A percentile compares a stretch with the other conserved stretches of the same genome.
These are phyloP conservation scores for Emericellopsis terricola DNA, from an alignment of 495 filamentous ascomycete genomes.

Conservation along the genomic window DNA sequence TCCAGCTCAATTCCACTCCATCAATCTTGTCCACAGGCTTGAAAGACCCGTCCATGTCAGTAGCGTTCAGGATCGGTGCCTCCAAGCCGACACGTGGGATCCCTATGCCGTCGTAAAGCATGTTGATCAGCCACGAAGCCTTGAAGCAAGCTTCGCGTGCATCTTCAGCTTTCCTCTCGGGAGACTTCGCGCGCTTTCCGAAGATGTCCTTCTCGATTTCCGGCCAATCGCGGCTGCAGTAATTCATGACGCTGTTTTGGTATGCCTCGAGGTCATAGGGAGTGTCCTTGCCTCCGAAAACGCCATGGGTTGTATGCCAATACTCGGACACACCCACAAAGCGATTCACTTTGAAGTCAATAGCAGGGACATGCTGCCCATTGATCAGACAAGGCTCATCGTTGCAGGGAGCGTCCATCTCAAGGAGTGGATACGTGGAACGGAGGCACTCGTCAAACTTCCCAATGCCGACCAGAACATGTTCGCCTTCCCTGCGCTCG, in stretches of 20 bases:
- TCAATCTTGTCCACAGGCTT: conserved; percentile 87
- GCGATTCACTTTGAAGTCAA: conserved; percentile 95
- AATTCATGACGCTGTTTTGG: conserved; percentile 65
- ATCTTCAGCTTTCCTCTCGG: conserved; percentile 51
- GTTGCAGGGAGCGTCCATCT: conserved; percentile 71
- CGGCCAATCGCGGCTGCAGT: conserved; percentile 71
- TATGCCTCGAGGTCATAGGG: conserved; percentile 87
- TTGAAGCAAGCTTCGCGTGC: conserved; percentile 92
- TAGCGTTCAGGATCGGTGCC: conserved; percentile 42
- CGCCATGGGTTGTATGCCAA: conserved; percentile 95
- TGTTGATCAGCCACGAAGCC: conserved; percentile 90
- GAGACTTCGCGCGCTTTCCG: conserved; percentile 39
- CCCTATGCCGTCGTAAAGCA: conserved; percentile 90
- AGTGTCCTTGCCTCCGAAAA: conserved; percentile 73
- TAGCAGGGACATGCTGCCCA: conserved; percentile 80
- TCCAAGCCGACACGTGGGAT: conserved; percentile 69
- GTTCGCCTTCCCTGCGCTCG: conserved; percentile 8
- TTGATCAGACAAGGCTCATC: conserved; percentile 78
- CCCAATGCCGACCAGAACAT: conserved; percentile 59
- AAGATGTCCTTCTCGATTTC: conserved; percentile 44
- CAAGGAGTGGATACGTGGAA: conserved; percentile 68
- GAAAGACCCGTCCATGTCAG: conserved; percentile 77
- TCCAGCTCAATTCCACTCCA: conserved; percentile 94
- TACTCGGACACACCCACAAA: conserved; percentile 97
- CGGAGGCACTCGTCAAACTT: conserved; percentile 70